Evolutionary conservation across 1,139 yeast genomes (phyloP).

Genomic region (Yamadazyma membranifaciens): DNA sequence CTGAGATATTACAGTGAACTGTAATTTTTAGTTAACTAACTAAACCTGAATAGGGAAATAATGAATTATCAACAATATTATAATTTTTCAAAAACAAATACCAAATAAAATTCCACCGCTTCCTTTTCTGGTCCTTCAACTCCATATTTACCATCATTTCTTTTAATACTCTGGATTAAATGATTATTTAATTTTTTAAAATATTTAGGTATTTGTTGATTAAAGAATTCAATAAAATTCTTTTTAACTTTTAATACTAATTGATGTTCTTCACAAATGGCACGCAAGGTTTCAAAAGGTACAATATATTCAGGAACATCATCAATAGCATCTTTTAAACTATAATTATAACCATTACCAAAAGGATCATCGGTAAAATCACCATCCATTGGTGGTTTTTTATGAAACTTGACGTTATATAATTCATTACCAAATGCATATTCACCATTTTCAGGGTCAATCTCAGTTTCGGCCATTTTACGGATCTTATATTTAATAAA

Average conservation of each 20-base stretch:
- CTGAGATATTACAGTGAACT: too few relatives aligned
- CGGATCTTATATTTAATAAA: constrained; percentile 62
- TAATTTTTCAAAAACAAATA: constrained; percentile 72
- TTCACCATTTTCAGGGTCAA: constrained; percentile 45
- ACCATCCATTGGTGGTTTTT: constrained; percentile 72
- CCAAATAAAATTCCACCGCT: constrained; percentile 78
- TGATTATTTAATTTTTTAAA: constrained; percentile 59
- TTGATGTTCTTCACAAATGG: constrained; percentile 81
- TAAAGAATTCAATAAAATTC: constrained; percentile 81
- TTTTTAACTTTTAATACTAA: constrained; percentile 69
- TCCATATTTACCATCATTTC: constrained; percentile 79
- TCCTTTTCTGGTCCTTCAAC: constrained; percentile 90
- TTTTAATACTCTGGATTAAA: constrained; percentile 65
- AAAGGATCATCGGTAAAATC: constrained; percentile 63
- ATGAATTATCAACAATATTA: constrained; percentile 3
- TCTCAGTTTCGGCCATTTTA: constrained; percentile 17
- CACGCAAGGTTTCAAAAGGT: constrained; percentile 84
- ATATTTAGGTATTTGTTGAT: constrained; percentile 71
- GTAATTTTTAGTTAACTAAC: too few relatives aligned
- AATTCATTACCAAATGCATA: constrained; percentile 79
- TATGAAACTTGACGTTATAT: constrained; percentile 75
- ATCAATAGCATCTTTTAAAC: constrained; percentile 88
- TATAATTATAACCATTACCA: constrained; percentile 83
- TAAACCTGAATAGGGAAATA: too few relatives aligned
- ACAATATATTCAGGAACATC: constrained; percentile 98